Percentiles rank a stretch among this genome's conserved stretches.
These are phyloP conservation scores for Monosporascus cannonballus DNA, from an alignment of 2,329 filamentous ascomycete genomes.

Conservation along the genomic window DNA sequence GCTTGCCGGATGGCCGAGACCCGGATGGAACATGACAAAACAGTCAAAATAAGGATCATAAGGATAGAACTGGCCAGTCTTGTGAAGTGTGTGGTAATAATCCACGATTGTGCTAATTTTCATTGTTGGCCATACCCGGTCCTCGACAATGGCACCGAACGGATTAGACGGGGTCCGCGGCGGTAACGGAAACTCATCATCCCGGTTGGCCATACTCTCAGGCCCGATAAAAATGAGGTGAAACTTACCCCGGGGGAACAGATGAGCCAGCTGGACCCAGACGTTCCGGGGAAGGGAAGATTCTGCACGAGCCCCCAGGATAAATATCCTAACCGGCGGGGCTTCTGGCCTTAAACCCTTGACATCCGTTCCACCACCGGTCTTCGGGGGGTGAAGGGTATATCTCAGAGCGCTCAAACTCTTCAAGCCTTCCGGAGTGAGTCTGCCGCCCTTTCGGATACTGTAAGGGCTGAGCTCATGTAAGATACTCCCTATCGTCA, in stretches of 20 bases:
- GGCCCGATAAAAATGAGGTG: slow-evolving; percentile 94
- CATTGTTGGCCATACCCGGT: slow-evolving; percentile 78
- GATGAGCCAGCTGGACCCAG: slow-evolving; percentile 89
- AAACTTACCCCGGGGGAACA: slow-evolving; percentile 88
- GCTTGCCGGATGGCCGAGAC: slow-evolving; percentile 87
- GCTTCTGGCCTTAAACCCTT: slow-evolving; percentile 77
- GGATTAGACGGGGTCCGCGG: slow-evolving; percentile 80
- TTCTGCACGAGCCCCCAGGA: slow-evolving; percentile 93
- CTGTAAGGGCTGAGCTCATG: slow-evolving; percentile 93
- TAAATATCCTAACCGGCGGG: slow-evolving; percentile 85
- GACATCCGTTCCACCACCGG: slow-evolving; percentile 67
- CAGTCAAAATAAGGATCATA: slow-evolving; percentile 99
- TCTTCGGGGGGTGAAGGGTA: slow-evolving; percentile 80
- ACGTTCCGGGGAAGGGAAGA: slow-evolving; percentile 90
- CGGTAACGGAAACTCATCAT: slow-evolving; percentile 87
- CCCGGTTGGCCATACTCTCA: slow-evolving; percentile 91
- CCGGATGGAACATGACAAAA: slow-evolving; percentile 95
- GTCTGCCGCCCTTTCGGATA: slow-evolving; percentile 64
- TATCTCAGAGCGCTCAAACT: slow-evolving; percentile 91
- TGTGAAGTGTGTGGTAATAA: slow-evolving; percentile 95
- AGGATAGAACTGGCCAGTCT: slow-evolving; percentile 82
- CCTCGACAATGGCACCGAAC: slow-evolving; percentile 90
- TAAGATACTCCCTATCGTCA: slow-evolving; percentile 84
- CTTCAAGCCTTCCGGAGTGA: slow-evolving; percentile 86
- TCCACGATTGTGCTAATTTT: slow-evolving; percentile 98